Base-by-base conservation (phyloP, 2,329 filamentous ascomycete genomes). In the Neocatenulostroma microsporum region DNA sequence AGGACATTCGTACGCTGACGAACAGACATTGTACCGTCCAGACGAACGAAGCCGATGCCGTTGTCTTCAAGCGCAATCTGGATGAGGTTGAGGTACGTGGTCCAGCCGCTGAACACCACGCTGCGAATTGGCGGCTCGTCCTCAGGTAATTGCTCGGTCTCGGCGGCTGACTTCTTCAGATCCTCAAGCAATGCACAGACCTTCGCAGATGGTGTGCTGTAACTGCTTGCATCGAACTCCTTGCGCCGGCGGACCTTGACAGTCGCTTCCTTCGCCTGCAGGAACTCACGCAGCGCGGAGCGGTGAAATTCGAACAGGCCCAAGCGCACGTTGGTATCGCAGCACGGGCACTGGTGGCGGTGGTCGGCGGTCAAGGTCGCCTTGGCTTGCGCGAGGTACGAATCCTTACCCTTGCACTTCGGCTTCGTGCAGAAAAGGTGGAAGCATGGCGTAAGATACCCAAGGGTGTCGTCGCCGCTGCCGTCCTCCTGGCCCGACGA, bases 101-200 rank as follows among this genome's bases (percentile, higher is more conserved):
- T 96, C 88, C 91, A 96, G n/a, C 80, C 81, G 0, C 87, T 94
- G 62, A 96, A 96, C 5, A 98, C 79, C 11, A 98, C 87, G 18
- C 85, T 66, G 43, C 42, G 96, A 62, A 85, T 82, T 0, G 88
- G 88, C 1, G 77, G 74, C 53, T 88, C 76, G 37, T 50, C 55
- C 9, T 74, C 64, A 0, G 78, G 75, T 8, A 75, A 67, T 0
- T 64, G 65, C 24, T 73, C 70, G 41, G 78, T 84, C 55, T 80
- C 75, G 1, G 68, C 67, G 39, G 78, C 76, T 34, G 78, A 76
- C 34, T 70, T 67, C 1, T 82, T 61, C 6, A 98, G 73, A 44
- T 85, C 79, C n/a, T 80, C 68, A 0, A 98, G 56, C 2, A 98
- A 68, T 2, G 84, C 86, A 39, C 74, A 78, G 1, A 91, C 94